Evolutionary conservation across 2,329 filamentous ascomycete genomes (phyloP), one percentile per base, ranked within the genome.

Genomic region (Fusarium protoensiforme): DNA sequence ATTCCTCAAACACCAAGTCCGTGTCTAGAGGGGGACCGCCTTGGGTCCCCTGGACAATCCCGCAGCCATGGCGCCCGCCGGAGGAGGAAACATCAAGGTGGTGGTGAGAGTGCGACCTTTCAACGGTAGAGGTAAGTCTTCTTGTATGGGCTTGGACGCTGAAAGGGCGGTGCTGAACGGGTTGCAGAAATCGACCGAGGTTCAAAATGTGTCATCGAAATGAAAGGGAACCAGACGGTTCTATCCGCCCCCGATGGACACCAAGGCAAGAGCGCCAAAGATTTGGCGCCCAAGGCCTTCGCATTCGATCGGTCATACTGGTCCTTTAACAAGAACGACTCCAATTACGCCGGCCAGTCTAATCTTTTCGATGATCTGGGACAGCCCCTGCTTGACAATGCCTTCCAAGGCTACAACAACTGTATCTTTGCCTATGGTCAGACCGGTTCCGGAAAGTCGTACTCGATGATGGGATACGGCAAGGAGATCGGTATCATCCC

Each of bases 391-490:
- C 89, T 99, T 75, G 96, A 99, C 85, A 99, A 99, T 89, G 96
- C 96, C 20, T 99, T 99, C 81, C 91, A 96, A 79, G 96, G 96
- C 51, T 99, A 98, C 86, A 98, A 99, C 87, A 99, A 98, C 83
- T 99, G 96, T 87, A 99, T 99, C 80, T 99, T 99, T 81, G 96
- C 96, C 16, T 99, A 99, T 81, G 96, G 96, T 20, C 96, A 99
- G 86, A 99, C 96, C 2, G 96, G 96, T 76, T 98, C 96, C 1
- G 96, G 96, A 84, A 99, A 99, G 85, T 98, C 95, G 18, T 99
- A 99, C 83, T 98, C 95, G 35, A 99, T 99, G 96, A 99, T 99
- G 96, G 96, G 96, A 57, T 99, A 98, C 84, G 96, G 96, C 62
- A 93, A 96, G 79, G 96, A 99, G 80, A 90, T 95, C 66, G 96